Evolutionary conservation across 306 rosid species (phyloP).

Genomic region (Bauhinia variegata): DNA sequence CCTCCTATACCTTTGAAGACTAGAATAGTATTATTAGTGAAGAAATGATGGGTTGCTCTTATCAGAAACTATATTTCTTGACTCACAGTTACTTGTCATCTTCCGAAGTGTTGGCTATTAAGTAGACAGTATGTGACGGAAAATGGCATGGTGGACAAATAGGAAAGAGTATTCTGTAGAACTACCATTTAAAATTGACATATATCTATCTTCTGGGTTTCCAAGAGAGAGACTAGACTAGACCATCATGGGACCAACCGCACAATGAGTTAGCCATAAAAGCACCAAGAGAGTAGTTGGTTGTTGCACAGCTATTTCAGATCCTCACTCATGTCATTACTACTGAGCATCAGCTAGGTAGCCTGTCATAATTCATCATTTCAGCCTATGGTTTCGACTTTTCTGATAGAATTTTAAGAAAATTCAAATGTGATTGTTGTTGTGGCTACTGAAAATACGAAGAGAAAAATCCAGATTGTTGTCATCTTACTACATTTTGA

Average conservation of each 20-base stretch:
- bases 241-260: conserved; percentile 42
- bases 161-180: conserved; percentile 24
- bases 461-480: too few relatives aligned
- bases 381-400: too few relatives aligned
- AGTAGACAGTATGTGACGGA: too few relatives aligned
- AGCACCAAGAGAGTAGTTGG: conserved; percentile 47
- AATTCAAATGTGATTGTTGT: too few relatives aligned
- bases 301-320: conserved; percentile 28
- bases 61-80: conserved; percentile 16
- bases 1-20: not conserved
- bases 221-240: conserved; percentile 21
- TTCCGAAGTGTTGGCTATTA: conserved; percentile 22
- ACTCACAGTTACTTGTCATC: conserved; percentile 34
- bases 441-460: too few relatives aligned
- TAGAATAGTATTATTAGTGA: too few relatives aligned
- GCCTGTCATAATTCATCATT: conserved; percentile 38
- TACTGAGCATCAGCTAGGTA: conserved; percentile 18
- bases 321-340: conserved; percentile 25
- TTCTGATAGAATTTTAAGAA: too few relatives aligned
- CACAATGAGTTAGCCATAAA: conserved; percentile 40
- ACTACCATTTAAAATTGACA: conserved; percentile 28
- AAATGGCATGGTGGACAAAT: not conserved
- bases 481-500: too few relatives aligned
- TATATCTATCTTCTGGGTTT: conserved; percentile 25
- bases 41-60: too few relatives aligned